A percentile compares a stretch with the other conserved stretches of the same genome.
Evolutionary conservation across 495 filamentous ascomycete genomes (phyloP).

Genomic region (Podospora appendiculata): DNA sequence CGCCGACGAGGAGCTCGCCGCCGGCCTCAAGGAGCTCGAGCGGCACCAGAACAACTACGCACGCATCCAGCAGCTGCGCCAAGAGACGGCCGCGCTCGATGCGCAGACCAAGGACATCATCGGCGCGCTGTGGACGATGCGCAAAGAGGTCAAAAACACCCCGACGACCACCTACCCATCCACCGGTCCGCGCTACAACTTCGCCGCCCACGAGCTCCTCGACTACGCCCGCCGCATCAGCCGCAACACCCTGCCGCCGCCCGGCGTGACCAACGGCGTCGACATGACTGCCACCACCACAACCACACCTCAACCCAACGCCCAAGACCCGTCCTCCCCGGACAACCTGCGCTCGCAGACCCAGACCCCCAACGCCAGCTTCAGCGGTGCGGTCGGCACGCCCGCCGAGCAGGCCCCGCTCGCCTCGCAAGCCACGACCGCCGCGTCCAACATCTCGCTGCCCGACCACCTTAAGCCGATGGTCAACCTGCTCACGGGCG

Average conservation of each 20-base stretch:
- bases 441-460: conserved; percentile 13
- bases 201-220: conserved; percentile 61
- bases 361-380: conserved; percentile 13
- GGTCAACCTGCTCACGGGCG: conserved; percentile 43
- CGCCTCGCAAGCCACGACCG: conserved; percentile 3
- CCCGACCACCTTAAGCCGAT: conserved; percentile 33
- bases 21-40: conserved; percentile 54
- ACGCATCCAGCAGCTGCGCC: conserved; percentile 53
- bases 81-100: conserved; percentile 51
- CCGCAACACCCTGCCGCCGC: conserved; percentile 62
- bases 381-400: conserved; percentile 7
- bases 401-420: not conserved
- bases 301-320: not conserved
- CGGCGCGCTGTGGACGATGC: conserved; percentile 52
- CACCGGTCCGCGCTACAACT: conserved; percentile 28
- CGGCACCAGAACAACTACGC: conserved; percentile 61
- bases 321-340: conserved; percentile 2
- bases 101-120: conserved; percentile 54
- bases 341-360: conserved; percentile 5
- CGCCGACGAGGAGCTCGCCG: conserved; percentile 58
- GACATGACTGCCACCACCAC: conserved; percentile 9
- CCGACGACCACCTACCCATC: conserved; percentile 44
- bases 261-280: conserved; percentile 40
- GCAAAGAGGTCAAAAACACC: conserved; percentile 55
- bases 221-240: conserved; percentile 65